Percentiles rank a stretch among this genome's conserved stretches.
Conservation (phyloP, 805 yeast species). For the Cyberlindnera veronae region DNA sequence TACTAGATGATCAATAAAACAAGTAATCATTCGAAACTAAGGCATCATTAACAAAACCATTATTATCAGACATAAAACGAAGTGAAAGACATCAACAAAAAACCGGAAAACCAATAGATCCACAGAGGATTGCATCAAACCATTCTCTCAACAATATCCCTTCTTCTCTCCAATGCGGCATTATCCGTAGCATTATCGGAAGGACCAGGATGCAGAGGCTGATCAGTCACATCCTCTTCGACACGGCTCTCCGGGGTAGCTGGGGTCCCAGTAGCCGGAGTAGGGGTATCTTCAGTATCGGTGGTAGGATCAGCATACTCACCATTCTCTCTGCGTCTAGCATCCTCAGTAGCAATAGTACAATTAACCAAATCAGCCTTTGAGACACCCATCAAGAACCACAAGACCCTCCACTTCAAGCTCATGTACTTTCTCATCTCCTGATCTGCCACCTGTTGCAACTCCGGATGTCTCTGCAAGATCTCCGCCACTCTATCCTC, state of each 20-base stretch:
- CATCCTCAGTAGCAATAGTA: slow-evolving; percentile 35
- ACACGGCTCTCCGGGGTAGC: too few relatives aligned
- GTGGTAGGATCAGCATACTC: too few relatives aligned
- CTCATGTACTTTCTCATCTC: slow-evolving; percentile 33
- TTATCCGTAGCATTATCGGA: background rate
- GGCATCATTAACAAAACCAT: background rate
- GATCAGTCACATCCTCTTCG: too few relatives aligned
- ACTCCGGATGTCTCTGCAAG: slow-evolving; percentile 36
- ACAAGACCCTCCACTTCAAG: slow-evolving; percentile 38
- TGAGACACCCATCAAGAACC: slow-evolving; percentile 56
- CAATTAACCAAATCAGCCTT: slow-evolving; percentile 46
- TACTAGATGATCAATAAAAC: background rate
- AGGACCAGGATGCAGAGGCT: too few relatives aligned
- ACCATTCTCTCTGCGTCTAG: slow-evolving; percentile 9
- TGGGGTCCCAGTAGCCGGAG: background rate
- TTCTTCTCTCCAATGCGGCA: background rate
- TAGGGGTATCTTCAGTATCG: background rate
- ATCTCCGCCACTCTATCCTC: slow-evolving; percentile 41
- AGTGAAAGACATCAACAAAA: background rate
- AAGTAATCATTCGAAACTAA: background rate
- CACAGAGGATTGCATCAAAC: too few relatives aligned
- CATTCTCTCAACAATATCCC: slow-evolving; percentile 15
- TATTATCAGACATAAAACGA: background rate
- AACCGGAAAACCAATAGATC: too few relatives aligned
- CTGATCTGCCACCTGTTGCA: slow-evolving; percentile 44